Conservation (phyloP, 1,284 basidiomycete species). For the Trichosporon asahii region DNA sequence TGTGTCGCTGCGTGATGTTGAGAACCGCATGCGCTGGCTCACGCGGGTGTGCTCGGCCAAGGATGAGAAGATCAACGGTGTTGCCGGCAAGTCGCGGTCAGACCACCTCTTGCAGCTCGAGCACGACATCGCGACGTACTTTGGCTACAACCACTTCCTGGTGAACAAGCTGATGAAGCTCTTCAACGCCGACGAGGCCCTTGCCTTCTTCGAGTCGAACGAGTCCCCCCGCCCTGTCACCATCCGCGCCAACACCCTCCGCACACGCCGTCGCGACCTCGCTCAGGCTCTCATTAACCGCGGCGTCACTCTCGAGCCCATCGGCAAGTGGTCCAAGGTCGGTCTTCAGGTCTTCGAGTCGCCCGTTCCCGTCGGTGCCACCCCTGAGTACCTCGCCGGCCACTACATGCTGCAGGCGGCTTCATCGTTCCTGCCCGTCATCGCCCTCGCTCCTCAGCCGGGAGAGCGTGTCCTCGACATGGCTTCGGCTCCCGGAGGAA, state of each 20-base stretch:
- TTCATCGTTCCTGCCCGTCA: conserved; percentile 97
- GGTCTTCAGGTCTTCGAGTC: conserved; percentile 98
- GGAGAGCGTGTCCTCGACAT: conserved; percentile 95
- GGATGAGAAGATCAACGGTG: conserved; percentile 60
- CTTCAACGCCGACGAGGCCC: conserved; percentile 90
- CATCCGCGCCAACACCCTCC: conserved; percentile 95
- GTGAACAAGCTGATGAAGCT: conserved; percentile 91
- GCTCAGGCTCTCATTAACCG: conserved; percentile 93
- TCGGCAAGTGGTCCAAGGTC: conserved; percentile 98
- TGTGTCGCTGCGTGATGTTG: conserved; percentile 74
- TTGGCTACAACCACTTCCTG: conserved; percentile 96
- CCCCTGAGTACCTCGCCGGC: conserved; percentile 97
- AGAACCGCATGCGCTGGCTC: conserved; percentile 83
- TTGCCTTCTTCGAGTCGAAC: conserved; percentile 98
- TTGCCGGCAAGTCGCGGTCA: conserved; percentile 69
- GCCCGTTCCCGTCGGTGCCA: conserved; percentile 90
- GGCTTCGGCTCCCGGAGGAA: conserved; percentile 97
- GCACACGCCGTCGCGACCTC: conserved; percentile 87
- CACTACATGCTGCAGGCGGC: conserved; percentile 99
- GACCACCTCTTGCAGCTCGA: conserved; percentile 89
- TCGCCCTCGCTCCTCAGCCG: conserved; percentile 88
- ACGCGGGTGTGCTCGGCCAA: conserved; percentile 69
- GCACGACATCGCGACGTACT: conserved; percentile 86
- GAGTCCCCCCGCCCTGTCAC: conserved; percentile 95
- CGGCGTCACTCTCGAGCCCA: conserved; percentile 93